phyloP scores from a whole-genome alignment of 106 monocot genomes.

The Xerophyta viscosa region DNA sequence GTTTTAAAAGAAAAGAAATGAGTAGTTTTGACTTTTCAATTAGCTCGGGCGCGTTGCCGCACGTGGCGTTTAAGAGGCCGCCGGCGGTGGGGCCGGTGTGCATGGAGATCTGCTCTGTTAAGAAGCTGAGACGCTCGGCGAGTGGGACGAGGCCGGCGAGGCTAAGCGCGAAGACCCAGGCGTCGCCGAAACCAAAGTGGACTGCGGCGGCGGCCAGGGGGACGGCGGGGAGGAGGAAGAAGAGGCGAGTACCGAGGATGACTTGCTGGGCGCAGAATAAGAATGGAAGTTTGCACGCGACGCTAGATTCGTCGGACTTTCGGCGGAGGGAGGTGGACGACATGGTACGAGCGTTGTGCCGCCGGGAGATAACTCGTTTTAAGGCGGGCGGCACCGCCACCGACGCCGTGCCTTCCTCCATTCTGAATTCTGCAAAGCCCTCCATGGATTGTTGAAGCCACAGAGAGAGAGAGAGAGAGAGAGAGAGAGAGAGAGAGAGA shows the following conservation, averaged over 20 bases:
- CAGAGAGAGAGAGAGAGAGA: too few species aligned
- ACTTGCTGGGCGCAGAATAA: slow-evolving; percentile 73
- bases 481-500: too few species aligned
- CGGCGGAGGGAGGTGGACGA: slow-evolving; percentile 74
- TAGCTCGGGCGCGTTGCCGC: neutral
- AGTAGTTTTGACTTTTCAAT: too few species aligned
- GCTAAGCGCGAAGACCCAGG: slow-evolving; percentile 54
- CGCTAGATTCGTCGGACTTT: slow-evolving; percentile 60
- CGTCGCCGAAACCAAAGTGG: slow-evolving; percentile 42
- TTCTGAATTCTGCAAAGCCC: too few species aligned
- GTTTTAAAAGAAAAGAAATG: too few species aligned
- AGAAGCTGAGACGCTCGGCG: slow-evolving; percentile 71
- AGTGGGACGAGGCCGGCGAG: slow-evolving; percentile 52
- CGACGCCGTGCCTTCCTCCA: too few species aligned
- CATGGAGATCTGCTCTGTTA: slow-evolving; percentile 73
- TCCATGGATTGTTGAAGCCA: too few species aligned
- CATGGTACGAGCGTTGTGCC: slow-evolving; percentile 83
- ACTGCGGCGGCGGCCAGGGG: slow-evolving; percentile 55
- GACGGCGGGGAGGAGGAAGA: slow-evolving; percentile 67
- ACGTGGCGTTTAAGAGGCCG: neutral
- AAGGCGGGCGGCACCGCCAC: too few species aligned
- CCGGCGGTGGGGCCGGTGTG: slow-evolving; percentile 63
- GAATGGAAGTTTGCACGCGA: slow-evolving; percentile 41
- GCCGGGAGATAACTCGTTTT: too few species aligned
- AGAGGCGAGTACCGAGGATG: slow-evolving; percentile 79